Conservation (phyloP, 2,329 filamentous ascomycete species). For the Pseudocercospora pini-densiflorae region DNA sequence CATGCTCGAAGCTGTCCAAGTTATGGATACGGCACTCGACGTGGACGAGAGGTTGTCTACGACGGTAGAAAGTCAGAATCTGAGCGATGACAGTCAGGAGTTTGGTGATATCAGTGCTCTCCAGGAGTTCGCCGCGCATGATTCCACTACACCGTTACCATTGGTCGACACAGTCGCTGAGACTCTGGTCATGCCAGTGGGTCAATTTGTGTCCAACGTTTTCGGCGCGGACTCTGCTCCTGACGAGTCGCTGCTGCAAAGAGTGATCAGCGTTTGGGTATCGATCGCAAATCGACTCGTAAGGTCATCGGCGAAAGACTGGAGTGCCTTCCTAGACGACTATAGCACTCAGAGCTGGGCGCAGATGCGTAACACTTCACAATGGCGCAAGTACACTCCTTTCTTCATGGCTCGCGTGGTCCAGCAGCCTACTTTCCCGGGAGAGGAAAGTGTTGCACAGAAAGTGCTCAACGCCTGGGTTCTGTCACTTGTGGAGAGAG, state of each 20-base stretch:
- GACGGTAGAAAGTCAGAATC: constrained; percentile 38
- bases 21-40: constrained; percentile 50
- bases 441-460: constrained; percentile 49
- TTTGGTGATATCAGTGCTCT: constrained; percentile 64
- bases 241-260: constrained; percentile 59
- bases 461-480: constrained; percentile 61
- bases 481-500: constrained; percentile 61
- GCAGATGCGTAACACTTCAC: constrained; percentile 51
- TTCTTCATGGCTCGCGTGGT: constrained; percentile 49
- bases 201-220: constrained; percentile 62
- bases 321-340: constrained; percentile 60
- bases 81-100: constrained; percentile 66
- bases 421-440: constrained; percentile 46
- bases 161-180: constrained; percentile 39
- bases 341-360: constrained; percentile 59
- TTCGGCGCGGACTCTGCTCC: constrained; percentile 63
- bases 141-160: background rate
- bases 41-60: constrained; percentile 25
- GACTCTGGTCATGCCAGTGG: constrained; percentile 55
- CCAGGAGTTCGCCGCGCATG: constrained; percentile 45
- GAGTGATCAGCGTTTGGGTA: constrained; percentile 61
- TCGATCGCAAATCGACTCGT: constrained; percentile 51
- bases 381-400: constrained; percentile 50
- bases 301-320: constrained; percentile 48
- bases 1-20: constrained; percentile 55